Percentiles rank a stretch among this genome's conserved stretches.
These are phyloP conservation scores for Boletus vermiculosoides DNA, from an alignment of 768 basidiomycete genomes.

Conservation along the genomic window DNA sequence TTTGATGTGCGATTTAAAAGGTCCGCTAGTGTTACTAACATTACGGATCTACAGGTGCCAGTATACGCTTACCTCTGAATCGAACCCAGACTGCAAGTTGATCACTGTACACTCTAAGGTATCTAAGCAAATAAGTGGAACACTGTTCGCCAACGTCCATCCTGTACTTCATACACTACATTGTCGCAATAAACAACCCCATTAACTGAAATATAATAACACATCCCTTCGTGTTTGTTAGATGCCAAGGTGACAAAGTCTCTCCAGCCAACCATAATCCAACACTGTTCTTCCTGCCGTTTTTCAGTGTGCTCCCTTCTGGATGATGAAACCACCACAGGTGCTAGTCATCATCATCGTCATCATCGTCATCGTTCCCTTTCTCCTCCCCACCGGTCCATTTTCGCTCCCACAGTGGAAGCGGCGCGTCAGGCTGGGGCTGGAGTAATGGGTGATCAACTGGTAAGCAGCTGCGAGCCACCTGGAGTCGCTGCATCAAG, in stretches of 20 bases:
- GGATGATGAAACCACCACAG: not conserved
- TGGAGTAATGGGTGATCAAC: constrained; percentile 57
- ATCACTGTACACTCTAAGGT: constrained; percentile 10
- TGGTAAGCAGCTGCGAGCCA: constrained; percentile 56
- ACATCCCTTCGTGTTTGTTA: constrained; percentile 4
- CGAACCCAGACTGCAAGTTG: not conserved
- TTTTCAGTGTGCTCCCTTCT: not conserved
- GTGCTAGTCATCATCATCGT: constrained; percentile 41
- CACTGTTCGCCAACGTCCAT: not conserved
- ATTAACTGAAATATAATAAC: constrained; percentile 33
- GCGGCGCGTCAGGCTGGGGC: constrained; percentile 23
- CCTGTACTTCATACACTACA: constrained; percentile 6
- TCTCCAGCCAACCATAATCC: not conserved
- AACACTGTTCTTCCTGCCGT: not conserved
- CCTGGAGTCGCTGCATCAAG: constrained; percentile 57
- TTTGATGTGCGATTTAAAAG: not conserved
- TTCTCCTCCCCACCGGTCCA: constrained; percentile 76
- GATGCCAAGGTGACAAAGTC: constrained; percentile 1
- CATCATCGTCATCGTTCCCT: constrained; percentile 46
- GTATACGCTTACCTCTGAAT: not conserved
- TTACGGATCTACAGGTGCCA: not conserved
- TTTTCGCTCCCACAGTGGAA: constrained; percentile 74
- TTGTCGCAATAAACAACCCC: constrained; percentile 4
- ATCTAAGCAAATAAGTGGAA: constrained; percentile 19
- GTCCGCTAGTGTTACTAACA: not conserved